Conservation (phyloP, 2,329 filamentous ascomycete genomes). For the Fusarium continuum region DNA sequence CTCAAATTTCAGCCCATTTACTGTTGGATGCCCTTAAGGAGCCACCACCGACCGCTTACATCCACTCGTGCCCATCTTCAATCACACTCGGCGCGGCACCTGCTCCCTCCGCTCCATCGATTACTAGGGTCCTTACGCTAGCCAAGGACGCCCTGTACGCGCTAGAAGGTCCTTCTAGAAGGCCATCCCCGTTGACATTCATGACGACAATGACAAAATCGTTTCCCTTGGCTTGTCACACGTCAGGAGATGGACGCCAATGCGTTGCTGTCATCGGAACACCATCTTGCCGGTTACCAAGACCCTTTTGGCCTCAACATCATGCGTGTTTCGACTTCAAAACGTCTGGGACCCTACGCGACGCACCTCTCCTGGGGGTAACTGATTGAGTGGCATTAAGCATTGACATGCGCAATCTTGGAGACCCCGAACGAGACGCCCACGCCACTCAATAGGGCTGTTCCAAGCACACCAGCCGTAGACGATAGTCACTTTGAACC, state of each 20-base stretch:
- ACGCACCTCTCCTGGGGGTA: slow-evolving; percentile 22
- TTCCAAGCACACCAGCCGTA: slow-evolving; percentile 26
- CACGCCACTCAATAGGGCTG: slow-evolving; percentile 35
- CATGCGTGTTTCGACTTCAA: slow-evolving; percentile 35
- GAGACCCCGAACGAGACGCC: slow-evolving; percentile 27
- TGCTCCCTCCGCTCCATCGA: slow-evolving; percentile 34
- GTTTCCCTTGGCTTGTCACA: slow-evolving; percentile 24
- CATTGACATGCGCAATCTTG: slow-evolving; percentile 42
- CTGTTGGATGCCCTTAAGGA: slow-evolving; percentile 29
- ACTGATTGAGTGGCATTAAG: slow-evolving; percentile 32
- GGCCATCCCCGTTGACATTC: slow-evolving; percentile 35
- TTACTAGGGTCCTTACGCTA: slow-evolving; percentile 32
- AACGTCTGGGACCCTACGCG: slow-evolving; percentile 32
- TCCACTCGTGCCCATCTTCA: slow-evolving; percentile 32
- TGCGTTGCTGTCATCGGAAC: slow-evolving; percentile 26
- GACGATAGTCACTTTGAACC: neutral
- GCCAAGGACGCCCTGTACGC: slow-evolving; percentile 32
- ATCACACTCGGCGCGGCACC: slow-evolving; percentile 30
- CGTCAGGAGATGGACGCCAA: slow-evolving; percentile 27
- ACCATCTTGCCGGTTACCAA: slow-evolving; percentile 14
- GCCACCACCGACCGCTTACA: slow-evolving; percentile 28
- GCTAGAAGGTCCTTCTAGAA: slow-evolving; percentile 46
- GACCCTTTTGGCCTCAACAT: slow-evolving; percentile 25
- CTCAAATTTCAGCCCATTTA: slow-evolving; percentile 36
- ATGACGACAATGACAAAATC: slow-evolving; percentile 31